Conservation (phyloP, 768 basidiomycete species). For the Termitomyces sp. region DNA sequence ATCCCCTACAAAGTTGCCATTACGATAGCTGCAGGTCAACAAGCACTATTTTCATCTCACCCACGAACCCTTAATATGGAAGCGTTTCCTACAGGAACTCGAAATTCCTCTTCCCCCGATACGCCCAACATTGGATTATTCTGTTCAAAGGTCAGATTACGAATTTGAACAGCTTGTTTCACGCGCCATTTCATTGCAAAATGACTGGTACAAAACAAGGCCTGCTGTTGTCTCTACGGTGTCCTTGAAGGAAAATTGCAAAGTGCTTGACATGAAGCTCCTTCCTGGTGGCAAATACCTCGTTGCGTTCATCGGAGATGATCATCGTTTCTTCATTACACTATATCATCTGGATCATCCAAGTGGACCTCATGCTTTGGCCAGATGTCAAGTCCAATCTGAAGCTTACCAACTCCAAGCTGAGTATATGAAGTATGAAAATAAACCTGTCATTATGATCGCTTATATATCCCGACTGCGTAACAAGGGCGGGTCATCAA, state of each 20-base stretch:
- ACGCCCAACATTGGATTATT: slow-evolving; percentile 49
- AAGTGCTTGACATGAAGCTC: slow-evolving; percentile 47
- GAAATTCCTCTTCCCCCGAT: slow-evolving; percentile 57
- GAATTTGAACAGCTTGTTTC: slow-evolving; percentile 57
- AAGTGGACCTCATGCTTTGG: slow-evolving; percentile 39
- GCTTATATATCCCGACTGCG: slow-evolving; percentile 31
- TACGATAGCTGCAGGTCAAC: slow-evolving; percentile 37
- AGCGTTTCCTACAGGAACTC: slow-evolving; percentile 50
- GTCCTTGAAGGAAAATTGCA: slow-evolving; percentile 27
- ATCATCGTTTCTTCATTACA: slow-evolving; percentile 42
- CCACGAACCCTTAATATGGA: slow-evolving; percentile 67
- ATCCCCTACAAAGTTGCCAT: not conserved
- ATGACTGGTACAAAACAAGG: slow-evolving; percentile 46
- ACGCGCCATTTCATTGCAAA: slow-evolving; percentile 53
- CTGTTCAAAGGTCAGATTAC: slow-evolving; percentile 29
- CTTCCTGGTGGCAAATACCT: slow-evolving; percentile 68
- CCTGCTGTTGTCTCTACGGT: slow-evolving; percentile 27
- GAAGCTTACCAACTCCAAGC: slow-evolving; percentile 58
- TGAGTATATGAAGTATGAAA: slow-evolving; percentile 48
- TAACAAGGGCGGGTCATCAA: slow-evolving; percentile 12
- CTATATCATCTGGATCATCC: slow-evolving; percentile 56
- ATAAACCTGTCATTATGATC: slow-evolving; percentile 47
- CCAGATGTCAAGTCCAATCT: slow-evolving; percentile 39
- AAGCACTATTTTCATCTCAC: slow-evolving; percentile 57
- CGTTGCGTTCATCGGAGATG: slow-evolving; percentile 52